These are phyloP conservation scores for Globisporangium uncinulatum DNA, from an alignment of 352 stramenopile species.

Conservation along the genomic window DNA sequence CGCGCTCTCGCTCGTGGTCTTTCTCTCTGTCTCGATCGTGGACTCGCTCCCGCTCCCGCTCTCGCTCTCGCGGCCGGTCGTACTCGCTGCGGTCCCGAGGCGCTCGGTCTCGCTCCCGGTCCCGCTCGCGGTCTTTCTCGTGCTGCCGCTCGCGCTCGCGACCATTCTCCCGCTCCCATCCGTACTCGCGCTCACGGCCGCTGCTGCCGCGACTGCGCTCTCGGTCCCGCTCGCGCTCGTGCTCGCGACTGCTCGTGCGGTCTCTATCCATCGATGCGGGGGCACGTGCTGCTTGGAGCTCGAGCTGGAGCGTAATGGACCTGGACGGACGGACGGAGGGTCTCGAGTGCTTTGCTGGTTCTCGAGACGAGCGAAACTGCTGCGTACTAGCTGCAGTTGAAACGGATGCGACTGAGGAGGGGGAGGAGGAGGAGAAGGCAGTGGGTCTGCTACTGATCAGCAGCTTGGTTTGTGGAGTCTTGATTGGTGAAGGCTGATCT, in stretches of 20 bases:
- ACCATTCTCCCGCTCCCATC: constrained; percentile 17
- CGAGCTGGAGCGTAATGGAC: background rate
- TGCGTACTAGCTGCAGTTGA: no score
- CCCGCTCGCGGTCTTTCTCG: constrained; percentile 21
- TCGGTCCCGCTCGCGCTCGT: constrained; percentile 13
- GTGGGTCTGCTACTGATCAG: no score
- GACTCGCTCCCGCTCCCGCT: constrained; percentile 27
- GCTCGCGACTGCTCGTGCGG: constrained; percentile 10
- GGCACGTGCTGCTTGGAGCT: constrained; percentile 2
- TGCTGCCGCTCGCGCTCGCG: constrained; percentile 21
- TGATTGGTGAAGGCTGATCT: no score
- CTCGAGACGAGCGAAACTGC: no score
- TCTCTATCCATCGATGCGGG: constrained; percentile 22
- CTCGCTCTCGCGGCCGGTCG: constrained; percentile 22
- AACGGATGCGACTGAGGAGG: no score
- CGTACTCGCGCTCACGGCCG: constrained; percentile 5
- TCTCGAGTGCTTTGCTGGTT: no score
- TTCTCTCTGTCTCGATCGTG: constrained; percentile 24
- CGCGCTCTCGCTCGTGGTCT: constrained; percentile 15
- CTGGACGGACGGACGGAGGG: no score
- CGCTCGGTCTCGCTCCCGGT: constrained; percentile 30
- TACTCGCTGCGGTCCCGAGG: constrained; percentile 22
- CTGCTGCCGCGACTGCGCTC: constrained; percentile 5
- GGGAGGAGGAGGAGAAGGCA: no score
- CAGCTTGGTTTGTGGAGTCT: no score